These are phyloP conservation scores for Trypanosoma theileri DNA, from an alignment of 208 protist genomes.

Conservation along the genomic window DNA sequence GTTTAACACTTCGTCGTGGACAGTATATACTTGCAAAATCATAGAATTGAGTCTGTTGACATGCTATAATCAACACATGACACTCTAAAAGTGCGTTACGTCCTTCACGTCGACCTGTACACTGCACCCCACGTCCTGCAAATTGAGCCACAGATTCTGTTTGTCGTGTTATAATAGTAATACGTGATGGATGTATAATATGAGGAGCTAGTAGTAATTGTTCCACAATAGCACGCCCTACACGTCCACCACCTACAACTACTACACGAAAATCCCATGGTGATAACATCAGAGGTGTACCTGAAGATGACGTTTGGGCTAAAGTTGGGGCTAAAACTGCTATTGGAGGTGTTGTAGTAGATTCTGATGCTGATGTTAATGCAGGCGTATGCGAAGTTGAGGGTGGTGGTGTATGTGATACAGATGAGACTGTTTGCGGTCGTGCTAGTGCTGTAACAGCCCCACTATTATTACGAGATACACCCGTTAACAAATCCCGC, in stretches of 20 bases:
- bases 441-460: neutral
- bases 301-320: neutral
- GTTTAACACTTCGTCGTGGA: conserved; percentile 1
- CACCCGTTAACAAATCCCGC: neutral
- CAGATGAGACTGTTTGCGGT: neutral
- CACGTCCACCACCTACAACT: conserved; percentile 65
- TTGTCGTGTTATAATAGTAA: conserved; percentile 79
- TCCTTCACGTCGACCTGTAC: conserved; percentile 42
- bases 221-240: conserved; percentile 41
- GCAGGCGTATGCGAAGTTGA: neutral
- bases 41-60: conserved; percentile 54
- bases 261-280: conserved; percentile 57
- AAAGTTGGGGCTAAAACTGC: neutral
- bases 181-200: conserved; percentile 67
- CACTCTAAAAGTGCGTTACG: conserved; percentile 37
- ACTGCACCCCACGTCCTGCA: conserved; percentile 54
- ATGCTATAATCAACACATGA: conserved; percentile 68
- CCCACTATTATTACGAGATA: neutral
- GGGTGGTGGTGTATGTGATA: neutral
- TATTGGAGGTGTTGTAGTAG: neutral
- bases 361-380: neutral
- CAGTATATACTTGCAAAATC: conserved; percentile 54
- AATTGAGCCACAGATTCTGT: conserved; percentile 43
- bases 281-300: conserved; percentile 27
- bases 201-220: conserved; percentile 26